Evolutionary conservation across 1,284 basidiomycete genomes (phyloP).

Genomic region (Irpex sp.): DNA sequence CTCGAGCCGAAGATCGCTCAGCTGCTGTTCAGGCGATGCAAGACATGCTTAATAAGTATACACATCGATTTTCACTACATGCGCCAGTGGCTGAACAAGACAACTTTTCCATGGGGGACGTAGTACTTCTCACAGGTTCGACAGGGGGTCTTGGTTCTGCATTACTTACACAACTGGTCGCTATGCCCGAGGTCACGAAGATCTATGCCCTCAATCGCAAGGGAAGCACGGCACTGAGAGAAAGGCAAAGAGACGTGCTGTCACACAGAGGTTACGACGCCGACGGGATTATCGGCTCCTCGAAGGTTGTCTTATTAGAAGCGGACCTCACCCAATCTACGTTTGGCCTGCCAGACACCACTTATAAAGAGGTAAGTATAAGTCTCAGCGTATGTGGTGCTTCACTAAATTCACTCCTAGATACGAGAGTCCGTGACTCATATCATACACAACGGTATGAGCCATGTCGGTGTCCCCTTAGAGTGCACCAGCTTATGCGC

Average conservation of each 20-base stretch:
- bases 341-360: slow-evolving; percentile 20
- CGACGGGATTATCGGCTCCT: slow-evolving; percentile 13
- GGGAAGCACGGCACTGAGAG: slow-evolving; percentile 11
- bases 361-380: slow-evolving; percentile 24
- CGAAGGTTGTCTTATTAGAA: slow-evolving; percentile 29
- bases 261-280: slow-evolving; percentile 23
- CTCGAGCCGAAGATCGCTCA: slow-evolving; percentile 1
- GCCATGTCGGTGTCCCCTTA: neutral
- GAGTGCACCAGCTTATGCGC: too few relatives aligned
- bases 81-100: neutral
- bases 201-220: slow-evolving; percentile 34
- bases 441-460: slow-evolving; percentile 33
- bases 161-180: slow-evolving; percentile 26
- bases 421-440: slow-evolving; percentile 26
- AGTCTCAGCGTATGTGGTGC: neutral
- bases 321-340: slow-evolving; percentile 18
- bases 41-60: slow-evolving; percentile 31
- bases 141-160: slow-evolving; percentile 33
- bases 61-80: slow-evolving; percentile 24
- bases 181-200: slow-evolving; percentile 16
- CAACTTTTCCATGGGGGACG: slow-evolving; percentile 9
- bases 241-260: slow-evolving; percentile 27
- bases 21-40: slow-evolving; percentile 22
- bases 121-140: slow-evolving; percentile 34
- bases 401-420: slow-evolving; percentile 5